Base-by-base conservation (phyloP, 2,329 filamentous ascomycete genomes). In the Claviceps lovelessii region DNA sequence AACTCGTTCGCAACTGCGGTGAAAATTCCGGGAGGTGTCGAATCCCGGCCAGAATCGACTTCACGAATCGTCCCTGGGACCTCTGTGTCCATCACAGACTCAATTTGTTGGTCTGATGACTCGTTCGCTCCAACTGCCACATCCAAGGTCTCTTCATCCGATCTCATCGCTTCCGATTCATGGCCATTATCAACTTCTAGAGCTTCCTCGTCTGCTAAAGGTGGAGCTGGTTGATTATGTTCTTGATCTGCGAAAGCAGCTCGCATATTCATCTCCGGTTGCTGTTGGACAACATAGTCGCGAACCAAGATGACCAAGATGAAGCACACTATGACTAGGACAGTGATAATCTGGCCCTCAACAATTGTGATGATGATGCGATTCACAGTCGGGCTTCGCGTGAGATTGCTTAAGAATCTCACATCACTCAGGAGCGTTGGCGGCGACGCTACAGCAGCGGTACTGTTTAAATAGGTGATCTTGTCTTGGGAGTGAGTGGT, bases 231-330 rank as follows among this genome's bases (percentile, higher is more conserved):
- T 8, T 64, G 57, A 5, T 64, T 62, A 37, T 69, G 65, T 41
- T 67, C 68, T 15, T 63, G 63, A 8, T 73, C 78, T 11, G 77
- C 81, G 63, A 83, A 79, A 4, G 79, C 80, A 9, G 78, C 84
- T 0, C 83, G 85, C 74, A 93, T 84, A 63, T 95, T 94, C 61
- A 93, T 85, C 59, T 90, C 85, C 5, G 91, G 93, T 65, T 98
- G 93, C 67, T 98, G 93, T 67, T 98, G 93, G 10, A 98, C 90
- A 52, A 98, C 93, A 79, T 95, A 98, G 71, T 98, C 93, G 49
- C 94, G 77, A 49, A 98, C 96, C 4, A 98, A 72, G 61, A 98
- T 98, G 46, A 98, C 84, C n/a, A 98, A 73, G 56, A 98, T 96
- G 68, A 97, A 98, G 56, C 86, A 90, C 48, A 95, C 79, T 8